phyloP scores from a whole-genome alignment of 768 basidiomycete genomes.

The Psilocybe tampanensis region DNA sequence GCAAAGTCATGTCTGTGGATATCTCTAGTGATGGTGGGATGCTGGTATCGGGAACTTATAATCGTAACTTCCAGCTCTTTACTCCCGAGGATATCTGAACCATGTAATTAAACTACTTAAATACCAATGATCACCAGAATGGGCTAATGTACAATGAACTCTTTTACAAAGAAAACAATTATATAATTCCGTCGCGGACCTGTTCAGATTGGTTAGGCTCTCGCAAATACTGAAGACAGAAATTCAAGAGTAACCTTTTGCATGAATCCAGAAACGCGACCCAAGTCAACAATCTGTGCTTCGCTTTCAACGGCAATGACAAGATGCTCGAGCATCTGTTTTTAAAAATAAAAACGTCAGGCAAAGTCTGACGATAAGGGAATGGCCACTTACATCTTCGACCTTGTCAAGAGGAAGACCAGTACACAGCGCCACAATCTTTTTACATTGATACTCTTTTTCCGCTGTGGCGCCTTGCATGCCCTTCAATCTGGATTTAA shows the following conservation, averaged over 20 bases:
- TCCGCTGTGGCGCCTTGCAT: slow-evolving; percentile 83
- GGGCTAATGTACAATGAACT: slow-evolving; percentile 18
- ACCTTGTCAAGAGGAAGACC: slow-evolving; percentile 87
- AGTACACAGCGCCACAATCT: slow-evolving; percentile 87
- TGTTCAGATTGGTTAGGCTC: slow-evolving; percentile 17
- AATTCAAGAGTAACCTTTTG: slow-evolving; percentile 64
- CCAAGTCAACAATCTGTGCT: slow-evolving; percentile 77
- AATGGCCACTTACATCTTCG: slow-evolving; percentile 65
- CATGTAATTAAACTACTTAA: slow-evolving; percentile 22
- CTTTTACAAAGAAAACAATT: slow-evolving; percentile 19
- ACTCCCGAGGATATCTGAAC: slow-evolving; percentile 69
- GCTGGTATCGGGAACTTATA: slow-evolving; percentile 90
- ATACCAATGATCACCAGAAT: slow-evolving; percentile 12
- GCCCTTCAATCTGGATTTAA: slow-evolving; percentile 66
- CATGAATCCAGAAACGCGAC: slow-evolving; percentile 89
- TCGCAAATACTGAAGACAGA: not conserved
- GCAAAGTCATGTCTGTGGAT: slow-evolving; percentile 99
- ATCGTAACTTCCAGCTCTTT: slow-evolving; percentile 93
- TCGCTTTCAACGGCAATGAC: slow-evolving; percentile 90
- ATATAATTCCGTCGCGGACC: slow-evolving; percentile 69
- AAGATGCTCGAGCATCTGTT: slow-evolving; percentile 81
- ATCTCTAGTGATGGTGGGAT: slow-evolving; percentile 80
- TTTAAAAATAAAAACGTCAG: slow-evolving; percentile 14
- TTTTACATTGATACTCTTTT: slow-evolving; percentile 91
- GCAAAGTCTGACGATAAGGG: slow-evolving; percentile 6